Evolutionary conservation across 208 protist genomes (phyloP).

Genomic region (Trypanosoma conorhini): DNA sequence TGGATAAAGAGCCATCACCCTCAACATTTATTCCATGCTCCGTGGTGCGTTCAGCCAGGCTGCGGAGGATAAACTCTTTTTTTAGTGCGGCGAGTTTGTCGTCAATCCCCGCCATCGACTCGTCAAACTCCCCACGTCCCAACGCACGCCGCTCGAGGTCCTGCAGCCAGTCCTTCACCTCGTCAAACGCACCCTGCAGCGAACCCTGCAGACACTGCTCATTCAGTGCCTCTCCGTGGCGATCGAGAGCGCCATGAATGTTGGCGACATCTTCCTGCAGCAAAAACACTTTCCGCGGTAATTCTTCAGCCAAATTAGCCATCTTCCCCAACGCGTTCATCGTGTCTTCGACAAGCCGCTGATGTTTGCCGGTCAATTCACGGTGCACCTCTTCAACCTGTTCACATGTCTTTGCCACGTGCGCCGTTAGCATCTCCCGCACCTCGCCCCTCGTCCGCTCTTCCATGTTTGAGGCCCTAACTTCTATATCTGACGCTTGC

Average conservation of each 20-base stretch:
- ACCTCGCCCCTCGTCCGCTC: neutral
- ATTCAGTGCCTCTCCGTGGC: slow-evolving; percentile 39
- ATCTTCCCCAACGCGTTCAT: slow-evolving; percentile 17
- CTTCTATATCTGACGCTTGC: neutral
- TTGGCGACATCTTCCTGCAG: slow-evolving; percentile 23
- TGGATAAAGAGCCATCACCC: neutral
- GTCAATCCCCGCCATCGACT: slow-evolving; percentile 45
- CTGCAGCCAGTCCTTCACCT: slow-evolving; percentile 84
- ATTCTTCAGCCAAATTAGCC: slow-evolving; percentile 9
- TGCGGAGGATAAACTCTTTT: slow-evolving; percentile 27
- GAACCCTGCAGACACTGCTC: slow-evolving; percentile 39
- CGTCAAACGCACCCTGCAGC: slow-evolving; percentile 60
- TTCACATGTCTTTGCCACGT: slow-evolving; percentile 10
- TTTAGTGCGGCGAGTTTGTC: slow-evolving; percentile 40
- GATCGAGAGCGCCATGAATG: slow-evolving; percentile 26
- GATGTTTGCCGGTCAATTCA: slow-evolving; percentile 16
- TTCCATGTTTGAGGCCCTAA: neutral
- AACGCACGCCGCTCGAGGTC: slow-evolving; percentile 71
- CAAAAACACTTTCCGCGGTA: slow-evolving; percentile 12
- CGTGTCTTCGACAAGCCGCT: slow-evolving; percentile 22
- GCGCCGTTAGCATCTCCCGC: neutral
- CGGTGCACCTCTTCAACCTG: slow-evolving; percentile 6
- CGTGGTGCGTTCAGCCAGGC: neutral
- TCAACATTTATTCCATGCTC: neutral
- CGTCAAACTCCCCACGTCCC: slow-evolving; percentile 56